Evolutionary conservation across 192 early-diverging fungal genomes (phyloP).

Genomic region (Spinellus fusiger): DNA sequence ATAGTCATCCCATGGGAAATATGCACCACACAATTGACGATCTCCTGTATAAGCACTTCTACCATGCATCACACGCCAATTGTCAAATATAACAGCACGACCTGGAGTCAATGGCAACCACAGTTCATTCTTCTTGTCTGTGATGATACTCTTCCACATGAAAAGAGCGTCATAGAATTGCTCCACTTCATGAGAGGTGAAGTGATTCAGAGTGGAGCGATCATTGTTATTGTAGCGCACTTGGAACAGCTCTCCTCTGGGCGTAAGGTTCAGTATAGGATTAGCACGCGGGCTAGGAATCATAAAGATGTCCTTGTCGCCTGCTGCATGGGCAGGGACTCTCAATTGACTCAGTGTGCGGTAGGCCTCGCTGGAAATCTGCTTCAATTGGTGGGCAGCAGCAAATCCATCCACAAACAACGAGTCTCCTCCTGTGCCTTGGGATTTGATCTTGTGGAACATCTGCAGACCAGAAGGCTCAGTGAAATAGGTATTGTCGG

Average conservation of each 20-base stretch:
- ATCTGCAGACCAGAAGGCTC: slow-evolving; percentile 79
- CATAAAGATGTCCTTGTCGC: slow-evolving; percentile 60
- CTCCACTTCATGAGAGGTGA: slow-evolving; percentile 38
- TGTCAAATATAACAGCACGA: slow-evolving; percentile 70
- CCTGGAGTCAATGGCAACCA: slow-evolving; percentile 67
- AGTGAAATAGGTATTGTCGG: slow-evolving; percentile 84
- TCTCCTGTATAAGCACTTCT: slow-evolving; percentile 66
- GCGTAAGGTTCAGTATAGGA: slow-evolving; percentile 64
- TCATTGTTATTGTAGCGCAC: slow-evolving; percentile 85
- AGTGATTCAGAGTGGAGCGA: slow-evolving; percentile 54
- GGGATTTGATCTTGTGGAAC: slow-evolving; percentile 69
- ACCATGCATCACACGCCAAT: slow-evolving; percentile 80
- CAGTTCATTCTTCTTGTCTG: slow-evolving; percentile 49
- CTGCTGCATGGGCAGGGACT: slow-evolving; percentile 68
- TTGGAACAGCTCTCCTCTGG: slow-evolving; percentile 51
- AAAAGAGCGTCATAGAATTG: slow-evolving; percentile 66
- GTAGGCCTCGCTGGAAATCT: slow-evolving; percentile 51
- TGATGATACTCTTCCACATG: slow-evolving; percentile 59
- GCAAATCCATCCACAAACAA: slow-evolving; percentile 78
- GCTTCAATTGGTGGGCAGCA: slow-evolving; percentile 57
- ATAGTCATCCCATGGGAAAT: slow-evolving; percentile 76
- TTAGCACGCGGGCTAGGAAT: slow-evolving; percentile 49
- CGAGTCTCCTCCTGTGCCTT: slow-evolving; percentile 67
- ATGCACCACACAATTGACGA: slow-evolving; percentile 62
- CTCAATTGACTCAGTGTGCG: slow-evolving; percentile 48